Evolutionary conservation across 2,329 filamentous ascomycete species (phyloP).

Genomic region (Talaromyces sp.): DNA sequence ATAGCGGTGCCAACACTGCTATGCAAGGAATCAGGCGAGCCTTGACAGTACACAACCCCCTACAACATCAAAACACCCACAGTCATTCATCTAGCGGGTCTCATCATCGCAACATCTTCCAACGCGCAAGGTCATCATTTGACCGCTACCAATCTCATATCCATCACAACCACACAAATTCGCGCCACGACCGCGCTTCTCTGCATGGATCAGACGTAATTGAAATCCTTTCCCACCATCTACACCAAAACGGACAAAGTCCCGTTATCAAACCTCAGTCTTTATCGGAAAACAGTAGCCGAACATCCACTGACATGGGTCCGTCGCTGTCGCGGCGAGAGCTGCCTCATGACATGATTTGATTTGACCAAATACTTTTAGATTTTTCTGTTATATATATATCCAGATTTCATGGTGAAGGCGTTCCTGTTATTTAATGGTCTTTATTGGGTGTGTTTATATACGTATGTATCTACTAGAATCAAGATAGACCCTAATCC

Average conservation of each 20-base stretch:
- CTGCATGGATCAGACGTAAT: conserved; percentile 13
- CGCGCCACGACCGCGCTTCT: not conserved
- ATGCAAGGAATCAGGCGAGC: not conserved
- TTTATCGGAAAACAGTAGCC: not conserved
- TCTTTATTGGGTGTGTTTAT: not conserved
- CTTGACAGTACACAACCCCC: not conserved
- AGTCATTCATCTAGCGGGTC: not conserved
- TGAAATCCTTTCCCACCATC: conserved; percentile 16
- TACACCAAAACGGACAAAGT: conserved; percentile 11
- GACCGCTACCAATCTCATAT: not conserved
- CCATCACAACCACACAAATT: not conserved
- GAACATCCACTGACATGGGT: not conserved
- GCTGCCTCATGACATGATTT: conserved; percentile 11
- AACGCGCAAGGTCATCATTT: not conserved
- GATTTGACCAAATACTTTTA: not conserved
- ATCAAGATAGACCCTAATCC: not conserved
- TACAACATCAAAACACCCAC: not conserved
- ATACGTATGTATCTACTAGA: not conserved
- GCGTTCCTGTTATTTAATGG: not conserved
- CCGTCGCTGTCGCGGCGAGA: not conserved
- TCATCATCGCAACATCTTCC: conserved; percentile 1
- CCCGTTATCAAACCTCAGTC: not conserved
- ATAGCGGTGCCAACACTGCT: not conserved
- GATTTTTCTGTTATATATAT: not conserved
- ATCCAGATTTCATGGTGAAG: not conserved